Evolutionary conservation across 1,284 basidiomycete species (phyloP).

Genomic region (Puccinia horiana): DNA sequence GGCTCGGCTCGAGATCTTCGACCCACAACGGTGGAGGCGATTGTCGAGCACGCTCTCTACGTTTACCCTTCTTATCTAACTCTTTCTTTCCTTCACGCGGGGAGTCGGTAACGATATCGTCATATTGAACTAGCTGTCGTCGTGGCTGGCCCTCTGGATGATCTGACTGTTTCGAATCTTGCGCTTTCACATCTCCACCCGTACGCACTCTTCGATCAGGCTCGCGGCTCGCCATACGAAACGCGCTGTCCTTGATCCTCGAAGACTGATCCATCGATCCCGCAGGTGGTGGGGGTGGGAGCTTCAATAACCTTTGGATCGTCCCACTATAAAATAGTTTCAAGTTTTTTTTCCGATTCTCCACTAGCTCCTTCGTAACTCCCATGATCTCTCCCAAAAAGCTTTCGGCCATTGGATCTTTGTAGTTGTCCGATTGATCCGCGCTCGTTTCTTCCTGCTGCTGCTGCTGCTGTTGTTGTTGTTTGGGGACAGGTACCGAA

Average conservation of each 20-base stretch:
- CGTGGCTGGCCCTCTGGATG: neutral
- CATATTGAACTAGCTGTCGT: slow-evolving; percentile 1
- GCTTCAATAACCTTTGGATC: slow-evolving; percentile 20
- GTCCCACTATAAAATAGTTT: slow-evolving; percentile 31
- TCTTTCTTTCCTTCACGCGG: neutral
- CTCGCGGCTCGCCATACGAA: neutral
- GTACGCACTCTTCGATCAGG: neutral
- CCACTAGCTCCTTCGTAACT: slow-evolving; percentile 32
- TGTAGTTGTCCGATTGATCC: neutral
- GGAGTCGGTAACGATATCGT: neutral
- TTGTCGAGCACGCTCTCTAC: neutral
- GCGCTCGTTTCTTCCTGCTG: neutral
- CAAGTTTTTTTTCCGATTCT: slow-evolving; percentile 26
- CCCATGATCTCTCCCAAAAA: slow-evolving; percentile 34
- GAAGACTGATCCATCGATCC: neutral
- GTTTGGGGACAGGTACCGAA: slow-evolving; percentile 33
- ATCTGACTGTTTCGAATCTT: neutral
- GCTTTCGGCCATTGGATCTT: slow-evolving; percentile 36
- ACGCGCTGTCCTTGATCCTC: neutral
- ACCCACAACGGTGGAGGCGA: slow-evolving; percentile 3
- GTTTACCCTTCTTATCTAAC: slow-evolving; percentile 7
- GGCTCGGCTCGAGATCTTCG: slow-evolving; percentile 1
- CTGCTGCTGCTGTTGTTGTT: slow-evolving; percentile 16
- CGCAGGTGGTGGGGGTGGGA: slow-evolving; percentile 25
- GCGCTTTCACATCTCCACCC: neutral